These are phyloP conservation scores for Oryza glaberrima DNA, from an alignment of 176 grass and related monocot species.

Conservation along the genomic window DNA sequence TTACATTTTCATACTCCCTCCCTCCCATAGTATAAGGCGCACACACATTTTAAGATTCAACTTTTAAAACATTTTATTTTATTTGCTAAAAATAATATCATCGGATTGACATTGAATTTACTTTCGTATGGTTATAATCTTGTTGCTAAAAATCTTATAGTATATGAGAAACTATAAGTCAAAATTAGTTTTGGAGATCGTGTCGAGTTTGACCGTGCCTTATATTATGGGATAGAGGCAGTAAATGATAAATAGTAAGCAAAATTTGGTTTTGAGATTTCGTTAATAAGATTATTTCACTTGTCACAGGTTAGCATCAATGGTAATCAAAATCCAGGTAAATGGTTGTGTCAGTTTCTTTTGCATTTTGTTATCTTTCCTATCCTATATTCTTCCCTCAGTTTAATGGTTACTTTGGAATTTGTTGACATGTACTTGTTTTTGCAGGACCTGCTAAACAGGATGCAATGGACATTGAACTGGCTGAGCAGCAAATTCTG, in stretches of 20 bases:
- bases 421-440: slow-evolving; percentile 16
- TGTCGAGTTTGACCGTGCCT: too few species aligned
- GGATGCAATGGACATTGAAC: slow-evolving; percentile 63
- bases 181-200: too few species aligned
- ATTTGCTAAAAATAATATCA: too few species aligned
- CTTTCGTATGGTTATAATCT: too few species aligned
- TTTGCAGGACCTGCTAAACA: slow-evolving; percentile 72
- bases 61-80: too few species aligned
- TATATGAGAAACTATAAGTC: too few species aligned
- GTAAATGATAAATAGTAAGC: slow-evolving; percentile 23
- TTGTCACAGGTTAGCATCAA: slow-evolving; percentile 65
- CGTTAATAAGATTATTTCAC: slow-evolving; percentile 41
- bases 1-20: not conserved
- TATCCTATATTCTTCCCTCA: not conserved
- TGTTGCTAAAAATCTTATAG: too few species aligned
- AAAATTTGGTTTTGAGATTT: slow-evolving; percentile 16
- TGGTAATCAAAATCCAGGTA: slow-evolving; percentile 73
- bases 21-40: too few species aligned
- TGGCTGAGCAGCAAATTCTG: slow-evolving; percentile 97
- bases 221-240: too few species aligned
- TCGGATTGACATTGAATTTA: too few species aligned
- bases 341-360: slow-evolving; percentile 6
- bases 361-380: slow-evolving; percentile 11
- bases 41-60: too few species aligned
- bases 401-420: slow-evolving; percentile 29